Evolutionary conservation across 1,284 basidiomycete species (phyloP).

Genomic region (Heliocybe sulcata): DNA sequence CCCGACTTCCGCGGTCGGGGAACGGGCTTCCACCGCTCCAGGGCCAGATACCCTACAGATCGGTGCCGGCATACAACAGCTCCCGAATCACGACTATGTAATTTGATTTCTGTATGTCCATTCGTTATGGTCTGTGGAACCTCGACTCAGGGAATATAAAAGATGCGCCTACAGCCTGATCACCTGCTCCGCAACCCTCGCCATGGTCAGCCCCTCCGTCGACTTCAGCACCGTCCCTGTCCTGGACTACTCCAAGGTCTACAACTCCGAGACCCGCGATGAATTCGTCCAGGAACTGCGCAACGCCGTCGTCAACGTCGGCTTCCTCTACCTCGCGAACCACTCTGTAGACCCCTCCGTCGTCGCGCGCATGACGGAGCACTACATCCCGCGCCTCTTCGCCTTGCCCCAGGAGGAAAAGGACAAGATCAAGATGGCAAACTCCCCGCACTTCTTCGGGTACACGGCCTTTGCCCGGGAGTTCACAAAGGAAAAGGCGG

Average conservation of each 20-base stretch:
- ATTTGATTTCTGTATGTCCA: no score
- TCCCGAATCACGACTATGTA: no score
- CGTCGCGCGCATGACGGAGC: background rate
- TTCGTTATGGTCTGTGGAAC: no score
- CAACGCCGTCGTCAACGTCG: background rate
- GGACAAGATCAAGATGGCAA: conserved; percentile 27
- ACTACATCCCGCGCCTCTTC: conserved; percentile 20
- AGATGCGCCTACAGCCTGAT: no score
- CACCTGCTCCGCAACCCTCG: no score
- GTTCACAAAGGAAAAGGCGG: conserved; percentile 27
- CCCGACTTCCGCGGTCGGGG: no score
- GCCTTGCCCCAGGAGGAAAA: conserved; percentile 28
- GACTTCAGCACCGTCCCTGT: background rate
- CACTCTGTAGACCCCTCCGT: background rate
- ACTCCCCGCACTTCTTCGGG: conserved; percentile 32
- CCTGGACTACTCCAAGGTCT: background rate
- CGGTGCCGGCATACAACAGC: no score
- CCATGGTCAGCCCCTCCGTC: background rate
- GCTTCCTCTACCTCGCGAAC: background rate
- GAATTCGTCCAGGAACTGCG: background rate
- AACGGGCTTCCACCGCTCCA: no score
- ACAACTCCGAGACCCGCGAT: background rate
- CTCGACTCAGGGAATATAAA: no score
- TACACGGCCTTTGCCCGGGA: conserved; percentile 29
- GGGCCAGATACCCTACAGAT: no score